Base-by-base conservation (phyloP, 371 early-diverging fungal genomes). In the Rhizopus microsporus region DNA sequence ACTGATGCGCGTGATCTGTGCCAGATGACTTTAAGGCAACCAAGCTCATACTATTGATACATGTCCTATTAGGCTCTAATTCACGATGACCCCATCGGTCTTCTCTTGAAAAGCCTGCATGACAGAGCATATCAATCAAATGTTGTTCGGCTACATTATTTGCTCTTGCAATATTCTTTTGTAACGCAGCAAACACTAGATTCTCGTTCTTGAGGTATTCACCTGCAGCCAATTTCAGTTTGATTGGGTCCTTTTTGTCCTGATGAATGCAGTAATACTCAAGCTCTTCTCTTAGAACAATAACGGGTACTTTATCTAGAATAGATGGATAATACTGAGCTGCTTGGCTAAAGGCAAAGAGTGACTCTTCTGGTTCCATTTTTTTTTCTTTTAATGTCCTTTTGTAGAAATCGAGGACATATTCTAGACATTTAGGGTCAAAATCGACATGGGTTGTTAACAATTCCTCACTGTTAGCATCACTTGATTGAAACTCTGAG, bases 51-150 rank as follows among this genome's bases (percentile, higher is more conserved):
- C 88, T 87, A 51, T 82, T 77, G 34, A 88, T 80, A 8, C 80
- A 73, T 2, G 87, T 80, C 53, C 71, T 71, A 16, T 69, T 75
- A 1, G 91, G 90, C 61, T 92, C 91, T 23, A 86, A 72, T 48
- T 81, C 83, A 49, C 93, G 84, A 62, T 89, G 87, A 4, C 91
- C 91, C 93, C 93, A 92, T 40, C 78, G 71, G 52, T 88, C 88
- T 17, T 89, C 84, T 38, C 85, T 78, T 38, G 78, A 72, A 59
- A 92, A 92, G 30, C 91, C 93, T 37, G 90, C 88, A 57, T 88
- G 80, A 62, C 93, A 90, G n/a, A 92, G 81, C 90, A 92, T 92
- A 63, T 92, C 91, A 42, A 92, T 88, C 54, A 92, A 71, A 72
- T 90, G 89, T 59, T 85, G 88, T 62, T 90, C 90, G 12, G 90